Evolutionary conservation across 495 filamentous ascomycete species (phyloP).

Genomic region (Penicillium argentinense): DNA sequence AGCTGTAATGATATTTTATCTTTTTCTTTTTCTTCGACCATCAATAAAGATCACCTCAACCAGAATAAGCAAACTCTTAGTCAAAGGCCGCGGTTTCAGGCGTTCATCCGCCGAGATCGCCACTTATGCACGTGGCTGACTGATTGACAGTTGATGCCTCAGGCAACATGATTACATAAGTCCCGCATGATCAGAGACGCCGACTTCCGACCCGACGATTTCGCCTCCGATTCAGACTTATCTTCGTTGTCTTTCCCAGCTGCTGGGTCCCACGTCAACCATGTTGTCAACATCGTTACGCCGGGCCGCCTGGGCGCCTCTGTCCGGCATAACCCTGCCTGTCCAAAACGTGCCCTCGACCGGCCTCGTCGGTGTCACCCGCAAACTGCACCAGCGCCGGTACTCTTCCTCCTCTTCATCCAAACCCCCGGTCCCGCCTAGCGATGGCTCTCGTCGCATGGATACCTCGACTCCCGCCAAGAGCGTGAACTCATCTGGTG

Average conservation of each 20-base stretch:
- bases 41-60: too few species aligned
- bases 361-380: constrained; percentile 31
- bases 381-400: constrained; percentile 50
- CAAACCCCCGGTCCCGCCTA: constrained; percentile 46
- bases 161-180: constrained; percentile 35
- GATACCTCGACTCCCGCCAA: constrained; percentile 45
- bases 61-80: too few species aligned
- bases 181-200: constrained; percentile 42
- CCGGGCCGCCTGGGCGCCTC: constrained; percentile 46
- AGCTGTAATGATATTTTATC: too few species aligned
- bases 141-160: constrained; percentile 10
- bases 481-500: constrained; percentile 36
- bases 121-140: background rate
- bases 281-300: constrained; percentile 54
- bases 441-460: constrained; percentile 44
- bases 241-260: constrained; percentile 27
- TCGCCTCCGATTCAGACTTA: constrained; percentile 40
- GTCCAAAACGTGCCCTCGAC: constrained; percentile 32
- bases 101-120: too few species aligned
- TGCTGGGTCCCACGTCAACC: constrained; percentile 28
- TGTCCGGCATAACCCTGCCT: constrained; percentile 36
- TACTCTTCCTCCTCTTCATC: constrained; percentile 55
- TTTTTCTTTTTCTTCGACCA: background rate
- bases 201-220: constrained; percentile 40
- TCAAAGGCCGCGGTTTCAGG: too few species aligned